A percentile compares a stretch with the other conserved stretches of the same genome.
Evolutionary conservation across 2,329 filamentous ascomycete genomes (phyloP).

Genomic region (Sporothrix phasma): DNA sequence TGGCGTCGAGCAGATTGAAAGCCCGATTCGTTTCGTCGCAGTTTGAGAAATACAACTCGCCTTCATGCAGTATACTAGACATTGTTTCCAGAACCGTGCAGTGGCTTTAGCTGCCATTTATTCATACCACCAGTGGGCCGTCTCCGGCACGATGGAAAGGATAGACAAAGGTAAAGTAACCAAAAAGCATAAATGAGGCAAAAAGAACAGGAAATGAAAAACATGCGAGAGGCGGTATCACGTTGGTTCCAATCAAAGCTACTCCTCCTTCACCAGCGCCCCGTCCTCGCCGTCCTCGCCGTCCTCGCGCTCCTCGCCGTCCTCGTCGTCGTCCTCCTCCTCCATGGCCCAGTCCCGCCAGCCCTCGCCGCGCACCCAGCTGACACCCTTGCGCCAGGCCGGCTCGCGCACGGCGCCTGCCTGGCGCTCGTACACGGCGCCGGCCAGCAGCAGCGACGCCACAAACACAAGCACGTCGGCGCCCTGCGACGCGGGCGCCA

Average conservation of each 20-base stretch:
- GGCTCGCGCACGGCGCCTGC: constrained; percentile 57
- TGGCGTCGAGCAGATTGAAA: too few relatives aligned
- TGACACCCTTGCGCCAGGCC: constrained; percentile 60
- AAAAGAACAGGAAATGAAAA: not conserved
- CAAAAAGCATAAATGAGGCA: not conserved
- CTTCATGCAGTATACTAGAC: not conserved
- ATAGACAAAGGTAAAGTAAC: not conserved
- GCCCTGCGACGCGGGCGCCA: constrained; percentile 78
- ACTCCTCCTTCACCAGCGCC: not conserved
- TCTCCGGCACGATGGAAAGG: not conserved
- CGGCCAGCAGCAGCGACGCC: constrained; percentile 64
- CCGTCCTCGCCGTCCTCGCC: constrained; percentile 42
- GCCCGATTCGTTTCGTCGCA: too few relatives aligned
- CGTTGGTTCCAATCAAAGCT: not conserved
- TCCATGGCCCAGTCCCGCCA: constrained; percentile 57
- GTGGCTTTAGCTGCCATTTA: not conserved
- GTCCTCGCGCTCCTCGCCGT: constrained; percentile 28
- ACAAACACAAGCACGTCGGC: constrained; percentile 83
- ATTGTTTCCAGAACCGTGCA: not conserved
- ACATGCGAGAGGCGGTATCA: not conserved
- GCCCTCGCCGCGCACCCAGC: constrained; percentile 65
- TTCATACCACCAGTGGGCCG: not conserved
- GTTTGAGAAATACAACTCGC: too few relatives aligned
- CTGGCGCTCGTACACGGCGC: constrained; percentile 65
- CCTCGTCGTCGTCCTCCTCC: constrained; percentile 41